Base-by-base conservation (phyloP, 352 stramenopile genomes). In the Blastocystis sp. region DNA sequence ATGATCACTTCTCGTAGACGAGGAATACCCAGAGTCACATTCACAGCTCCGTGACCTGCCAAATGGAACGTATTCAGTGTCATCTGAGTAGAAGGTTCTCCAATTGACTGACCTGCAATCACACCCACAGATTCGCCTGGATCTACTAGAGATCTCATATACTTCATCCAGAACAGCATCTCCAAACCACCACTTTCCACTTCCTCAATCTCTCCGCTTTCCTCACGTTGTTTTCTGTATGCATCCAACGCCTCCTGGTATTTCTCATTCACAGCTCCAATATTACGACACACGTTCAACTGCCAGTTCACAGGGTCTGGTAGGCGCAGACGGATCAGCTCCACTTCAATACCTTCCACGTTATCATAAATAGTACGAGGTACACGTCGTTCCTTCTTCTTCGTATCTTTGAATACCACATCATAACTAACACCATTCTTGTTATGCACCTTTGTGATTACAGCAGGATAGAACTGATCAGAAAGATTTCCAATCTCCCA, bases 41-140 rank as follows among this genome's bases (percentile, higher is more conserved):
- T 99, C 54, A 95, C 97, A 49, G 95, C 96, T 89, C 96, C 96
- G 89, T 97, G 94, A 58, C 97, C 97, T 65, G 97, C 97, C 90
- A 99, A 92, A 89, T 99, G 97, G 91, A 99, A 99, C 43, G 97
- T 99, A 91, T 99, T 99, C 11, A 99, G 92, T 74, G 97, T 99
- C 97, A 99, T 99, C 90, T 99, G 97, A 6, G 97, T 99, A 42
- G 96, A 98, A n/a, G 97, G 97, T 89, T 99, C 97, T 54, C 97
- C 97, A 89, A 99, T 95, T 88, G 93, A 97, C 91, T 99, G 97
- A 39, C 96, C 97, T 69, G 96, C 96, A 78, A 99, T 95, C 43
- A 95, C 94, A 78, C 97, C 97, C 5, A 99, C 97, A 54, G 96
- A 95, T 90, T 99, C 97, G 59, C 97, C 97, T 35, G 97, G 97